Evolutionary conservation across 164 flowering plant species (phyloP), one percentile per base, ranked within the genome.

Genomic region (Malania oleifera): DNA sequence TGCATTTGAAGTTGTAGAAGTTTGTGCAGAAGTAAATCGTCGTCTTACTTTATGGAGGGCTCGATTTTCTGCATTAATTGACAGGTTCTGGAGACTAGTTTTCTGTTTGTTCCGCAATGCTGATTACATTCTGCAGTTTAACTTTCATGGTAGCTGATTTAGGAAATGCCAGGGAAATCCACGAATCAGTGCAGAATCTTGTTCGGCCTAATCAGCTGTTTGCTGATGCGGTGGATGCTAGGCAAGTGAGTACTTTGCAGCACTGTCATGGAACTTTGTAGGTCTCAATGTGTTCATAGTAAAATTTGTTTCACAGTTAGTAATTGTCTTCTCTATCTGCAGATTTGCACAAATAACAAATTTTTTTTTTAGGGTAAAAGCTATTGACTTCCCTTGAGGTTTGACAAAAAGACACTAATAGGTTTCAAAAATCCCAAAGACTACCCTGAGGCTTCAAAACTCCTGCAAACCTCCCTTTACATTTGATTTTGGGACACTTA

Each of bases 201-300:
- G 80, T 59, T 52, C 72, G 79, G 13, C 99, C 97, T 1, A 82
- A 91, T 68, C 70, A 81, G 51, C 64, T 77, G 66, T 81, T 78
- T 78, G 71, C 99, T 26, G 96, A 93, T 67, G 99, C 99, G 1
- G 99, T 93, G 51, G 99, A 93, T 78, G 95, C 68, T 77, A 82
- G 99, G 74, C 99, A 91, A 73, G 97, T 87, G 59, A 71, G 75
- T 73, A 47, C 19, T 41, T 55, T 64, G 24, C 35, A 15, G 17
- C 11, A 19, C 34, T 20, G 50, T 18, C 25, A 25, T 17, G 29
- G 50, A 27, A 18, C 35, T 52, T 15, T 52, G 37, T 22, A 20
- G 50, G 17, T 20, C 2, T n/a, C 9, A 15, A 0, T 9, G 14
- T 22, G 26, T 25, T 2, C 26, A 3, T 8, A 20, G 25, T 6